phyloP scores from a whole-genome alignment of 257 asterid genomes.

The Nicotiana undulata region DNA sequence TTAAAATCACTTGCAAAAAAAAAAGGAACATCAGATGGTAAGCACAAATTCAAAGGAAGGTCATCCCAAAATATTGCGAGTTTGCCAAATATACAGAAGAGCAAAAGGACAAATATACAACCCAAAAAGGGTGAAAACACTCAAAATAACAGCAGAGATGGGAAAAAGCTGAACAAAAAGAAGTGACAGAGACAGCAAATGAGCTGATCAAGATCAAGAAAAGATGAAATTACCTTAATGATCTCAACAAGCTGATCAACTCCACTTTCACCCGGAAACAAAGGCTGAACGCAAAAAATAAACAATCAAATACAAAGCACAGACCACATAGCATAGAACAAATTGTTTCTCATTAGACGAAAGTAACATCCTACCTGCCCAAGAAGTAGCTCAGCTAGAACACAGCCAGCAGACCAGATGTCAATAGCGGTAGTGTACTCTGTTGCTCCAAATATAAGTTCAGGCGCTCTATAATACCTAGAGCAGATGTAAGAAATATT shows the following conservation, averaged over 20 bases:
- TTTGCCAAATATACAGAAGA: too few species aligned
- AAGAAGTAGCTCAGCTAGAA: conserved; percentile 46
- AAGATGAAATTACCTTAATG: conserved; percentile 50
- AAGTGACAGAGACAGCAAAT: neutral
- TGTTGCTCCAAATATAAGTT: conserved; percentile 52
- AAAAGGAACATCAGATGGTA: neutral
- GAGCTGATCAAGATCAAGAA: neutral
- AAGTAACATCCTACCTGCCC: conserved; percentile 33
- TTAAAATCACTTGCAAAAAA: neutral
- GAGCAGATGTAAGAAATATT: conserved; percentile 53
- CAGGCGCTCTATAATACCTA: conserved; percentile 57
- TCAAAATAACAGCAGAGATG: neutral
- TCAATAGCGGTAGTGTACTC: conserved; percentile 47
- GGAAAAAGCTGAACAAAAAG: neutral
- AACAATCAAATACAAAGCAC: neutral
- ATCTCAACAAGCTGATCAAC: conserved; percentile 98
- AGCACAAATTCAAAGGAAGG: neutral
- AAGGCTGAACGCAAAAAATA: conserved; percentile 41
- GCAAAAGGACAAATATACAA: too few species aligned
- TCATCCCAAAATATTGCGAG: neutral
- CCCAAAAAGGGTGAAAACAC: too few species aligned
- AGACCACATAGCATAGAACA: too few species aligned
- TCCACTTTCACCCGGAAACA: conserved; percentile 98
- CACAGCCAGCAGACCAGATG: conserved; percentile 55
- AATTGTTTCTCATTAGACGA: neutral